These are phyloP conservation scores for Hortiboletus rubellus DNA, from an alignment of 1,284 basidiomycete species.

Conservation along the genomic window DNA sequence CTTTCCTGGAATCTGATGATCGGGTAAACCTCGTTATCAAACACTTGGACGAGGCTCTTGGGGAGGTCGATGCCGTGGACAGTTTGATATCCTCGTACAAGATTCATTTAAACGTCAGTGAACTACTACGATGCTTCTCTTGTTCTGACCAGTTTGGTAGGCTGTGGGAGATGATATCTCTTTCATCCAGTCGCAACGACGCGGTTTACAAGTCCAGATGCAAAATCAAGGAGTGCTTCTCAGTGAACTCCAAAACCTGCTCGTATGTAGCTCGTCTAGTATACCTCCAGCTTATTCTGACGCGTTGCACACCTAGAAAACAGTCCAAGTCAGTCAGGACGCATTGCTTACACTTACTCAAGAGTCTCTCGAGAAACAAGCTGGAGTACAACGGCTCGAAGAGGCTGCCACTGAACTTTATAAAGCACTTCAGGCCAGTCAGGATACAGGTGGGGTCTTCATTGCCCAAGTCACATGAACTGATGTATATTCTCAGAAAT, in stretches of 20 bases:
- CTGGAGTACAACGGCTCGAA: constrained; percentile 80
- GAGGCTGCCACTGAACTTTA: constrained; percentile 87
- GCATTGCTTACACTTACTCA: constrained; percentile 79
- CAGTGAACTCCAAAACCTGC: constrained; percentile 78
- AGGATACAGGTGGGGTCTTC: constrained; percentile 69
- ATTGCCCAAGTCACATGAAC: neutral
- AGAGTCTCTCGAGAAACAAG: constrained; percentile 78
- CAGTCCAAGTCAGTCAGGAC: constrained; percentile 85
- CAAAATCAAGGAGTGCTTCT: constrained; percentile 90
- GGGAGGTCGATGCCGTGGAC: constrained; percentile 86
- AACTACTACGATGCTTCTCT: neutral
- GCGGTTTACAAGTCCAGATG: constrained; percentile 96
- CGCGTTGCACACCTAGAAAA: constrained; percentile 61
- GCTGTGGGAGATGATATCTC: constrained; percentile 93
- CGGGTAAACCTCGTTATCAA: constrained; percentile 86
- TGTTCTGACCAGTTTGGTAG: constrained; percentile 42
- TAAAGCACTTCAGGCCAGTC: constrained; percentile 90
- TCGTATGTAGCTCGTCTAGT: constrained; percentile 50
- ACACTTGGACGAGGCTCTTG: constrained; percentile 84
- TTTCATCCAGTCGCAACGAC: constrained; percentile 95
- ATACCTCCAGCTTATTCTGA: constrained; percentile 1
- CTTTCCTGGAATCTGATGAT: constrained; percentile 92
- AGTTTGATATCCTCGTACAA: constrained; percentile 87
- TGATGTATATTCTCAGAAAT: constrained; percentile 58
- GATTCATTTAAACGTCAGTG: constrained; percentile 86